A percentile compares a stretch with the other conserved stretches of the same genome.
phyloP scores from a whole-genome alignment of 2,329 filamentous ascomycete species.

The Fusarium sp. region DNA sequence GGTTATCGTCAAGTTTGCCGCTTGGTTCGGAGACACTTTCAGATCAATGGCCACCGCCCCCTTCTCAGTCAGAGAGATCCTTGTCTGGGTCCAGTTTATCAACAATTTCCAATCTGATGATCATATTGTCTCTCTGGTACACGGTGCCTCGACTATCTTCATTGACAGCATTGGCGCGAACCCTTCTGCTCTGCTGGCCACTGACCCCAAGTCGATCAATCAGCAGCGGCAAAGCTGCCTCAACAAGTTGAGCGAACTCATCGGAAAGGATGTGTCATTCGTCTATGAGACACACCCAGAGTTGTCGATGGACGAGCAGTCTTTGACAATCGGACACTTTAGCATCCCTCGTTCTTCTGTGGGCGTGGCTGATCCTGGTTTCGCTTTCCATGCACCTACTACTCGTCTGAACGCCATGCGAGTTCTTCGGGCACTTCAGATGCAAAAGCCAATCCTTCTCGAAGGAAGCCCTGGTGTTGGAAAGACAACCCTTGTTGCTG shows the following conservation, averaged over 20 bases:
- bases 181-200: conserved; percentile 85
- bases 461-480: conserved; percentile 98
- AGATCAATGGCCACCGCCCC: conserved; percentile 78
- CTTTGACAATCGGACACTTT: conserved; percentile 79
- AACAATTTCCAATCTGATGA: conserved; percentile 70
- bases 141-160: conserved; percentile 95
- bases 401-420: conserved; percentile 91
- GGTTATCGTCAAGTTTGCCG: conserved; percentile 85
- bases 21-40: conserved; percentile 91
- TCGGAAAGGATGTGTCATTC: conserved; percentile 68
- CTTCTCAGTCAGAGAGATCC: conserved; percentile 90
- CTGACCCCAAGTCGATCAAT: conserved; percentile 74
- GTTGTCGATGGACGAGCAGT: conserved; percentile 62
- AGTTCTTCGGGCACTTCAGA: conserved; percentile 87
- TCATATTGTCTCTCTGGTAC: conserved; percentile 65
- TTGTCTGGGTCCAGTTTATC: conserved; percentile 94
- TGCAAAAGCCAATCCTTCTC: conserved; percentile 89
- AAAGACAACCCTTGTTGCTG: conserved; percentile 92
- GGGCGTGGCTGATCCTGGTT: conserved; percentile 46
- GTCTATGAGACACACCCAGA: conserved; percentile 74
- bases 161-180: conserved; percentile 96
- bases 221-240: conserved; percentile 80
- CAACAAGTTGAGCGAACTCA: conserved; percentile 73
- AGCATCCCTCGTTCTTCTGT: conserved; percentile 65
- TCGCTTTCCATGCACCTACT: conserved; percentile 86